Evolutionary conservation across 2,329 filamentous ascomycete species (phyloP), one percentile per base, ranked within the genome.

Genomic region (Penicillium hesseltinei): DNA sequence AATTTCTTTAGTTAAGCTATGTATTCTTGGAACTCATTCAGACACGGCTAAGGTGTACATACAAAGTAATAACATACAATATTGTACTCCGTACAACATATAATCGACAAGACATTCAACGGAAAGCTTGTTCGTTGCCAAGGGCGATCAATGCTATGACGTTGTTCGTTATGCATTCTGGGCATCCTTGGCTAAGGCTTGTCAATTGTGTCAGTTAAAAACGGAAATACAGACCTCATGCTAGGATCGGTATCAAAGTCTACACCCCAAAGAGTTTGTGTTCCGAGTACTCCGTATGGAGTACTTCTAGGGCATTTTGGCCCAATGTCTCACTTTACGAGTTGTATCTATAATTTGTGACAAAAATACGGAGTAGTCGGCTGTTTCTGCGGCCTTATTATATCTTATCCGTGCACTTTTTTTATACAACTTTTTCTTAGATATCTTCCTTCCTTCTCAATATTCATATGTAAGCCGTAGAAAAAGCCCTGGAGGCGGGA

Each of bases 101-200:
- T 31, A 3, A n/a, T 15, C 11, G 38, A 25, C n/a, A 42, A 23
- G 10, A n/a, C 17, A 19, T 44, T 7, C 13, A 39, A 47, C 50
- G 17, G 25, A 56, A 56, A 56, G 54, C 54, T 56, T 52, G 54
- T 56, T 43, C 17, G 19, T 54, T 54, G 54, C 54, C 54, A 51
- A 56, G 54, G 39, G 13, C 31, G 46, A 56, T 56, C 46, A 33
- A 51, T 51, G 40, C 47, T 5, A 35, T 56, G 54, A 50, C 25
- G 33, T 23, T 5, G 33, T 35, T 23, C 15, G 29, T 31, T 27
- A 13, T 43, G 19, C 29, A 21, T 9, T 23, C 46, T 51, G 29
- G 46, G 53, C 53, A 51, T 35, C 13, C 47, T 51, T 51, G 54
- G 47, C 47, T 11, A 23, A 54, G n/a, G 42, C 42, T 38, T 54